Evolutionary conservation across 495 filamentous ascomycete genomes (phyloP).

Genomic region (Thermochaetoides thermophila): DNA sequence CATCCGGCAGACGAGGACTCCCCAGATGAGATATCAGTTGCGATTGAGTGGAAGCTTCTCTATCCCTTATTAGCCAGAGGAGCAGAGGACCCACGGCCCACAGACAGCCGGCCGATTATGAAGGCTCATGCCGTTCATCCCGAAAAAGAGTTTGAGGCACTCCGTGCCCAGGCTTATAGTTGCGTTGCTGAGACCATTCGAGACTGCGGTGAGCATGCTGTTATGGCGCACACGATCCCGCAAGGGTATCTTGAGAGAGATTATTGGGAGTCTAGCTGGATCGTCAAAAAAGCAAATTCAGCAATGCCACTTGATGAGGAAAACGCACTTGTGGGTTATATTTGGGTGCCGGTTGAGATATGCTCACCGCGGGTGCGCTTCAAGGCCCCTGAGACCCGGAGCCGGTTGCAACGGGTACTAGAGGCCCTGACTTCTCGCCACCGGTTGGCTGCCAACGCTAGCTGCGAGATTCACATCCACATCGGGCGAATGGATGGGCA

Average conservation of each 20-base stretch:
- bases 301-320: constrained; percentile 11
- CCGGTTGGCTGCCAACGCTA: constrained; percentile 15
- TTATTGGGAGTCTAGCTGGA: constrained; percentile 18
- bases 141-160: neutral
- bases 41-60: constrained; percentile 8
- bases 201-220: constrained; percentile 7
- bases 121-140: neutral
- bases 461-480: constrained; percentile 21
- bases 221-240: constrained; percentile 7
- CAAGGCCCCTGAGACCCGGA: constrained; percentile 4
- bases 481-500: constrained; percentile 16
- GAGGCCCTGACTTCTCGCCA: constrained; percentile 5
- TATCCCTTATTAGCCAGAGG: constrained; percentile 3
- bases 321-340: constrained; percentile 4
- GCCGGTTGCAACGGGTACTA: constrained; percentile 10
- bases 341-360: constrained; percentile 19
- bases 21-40: constrained; percentile 7
- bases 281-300: constrained; percentile 22
- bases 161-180: constrained; percentile 5
- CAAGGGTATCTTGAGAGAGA: constrained; percentile 7
- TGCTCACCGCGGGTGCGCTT: constrained; percentile 15
- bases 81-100: neutral
- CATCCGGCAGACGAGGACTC: too few species aligned
- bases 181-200: constrained; percentile 11
- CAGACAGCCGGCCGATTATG: neutral